A percentile compares a stretch with the other conserved stretches of the same genome.
Conservation (phyloP, 1,284 basidiomycete genomes). For the Sphaerobolus stellatus region DNA sequence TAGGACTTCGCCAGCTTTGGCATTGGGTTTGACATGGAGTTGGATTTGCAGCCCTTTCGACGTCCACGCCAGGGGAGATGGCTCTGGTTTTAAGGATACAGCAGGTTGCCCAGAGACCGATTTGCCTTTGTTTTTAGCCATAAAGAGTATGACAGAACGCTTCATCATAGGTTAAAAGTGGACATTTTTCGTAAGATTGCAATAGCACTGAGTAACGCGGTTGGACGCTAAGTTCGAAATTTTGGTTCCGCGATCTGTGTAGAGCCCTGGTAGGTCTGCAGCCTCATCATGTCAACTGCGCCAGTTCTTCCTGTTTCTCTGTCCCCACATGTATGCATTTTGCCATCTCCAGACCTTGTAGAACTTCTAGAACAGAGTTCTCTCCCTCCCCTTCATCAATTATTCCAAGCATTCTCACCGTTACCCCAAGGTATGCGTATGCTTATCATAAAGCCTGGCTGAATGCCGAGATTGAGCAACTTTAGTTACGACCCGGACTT, state of each 20-base stretch:
- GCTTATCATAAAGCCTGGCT: neutral
- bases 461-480: conserved; percentile 8
- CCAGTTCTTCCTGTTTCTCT: conserved; percentile 59
- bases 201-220: neutral
- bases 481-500: conserved; percentile 74
- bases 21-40: conserved; percentile 7
- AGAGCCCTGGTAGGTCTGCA: neutral
- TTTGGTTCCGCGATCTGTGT: conserved; percentile 8
- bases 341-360: conserved; percentile 66
- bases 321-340: conserved; percentile 73
- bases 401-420: conserved; percentile 82
- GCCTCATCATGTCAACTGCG: conserved; percentile 15
- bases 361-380: conserved; percentile 55
- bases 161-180: too few species aligned
- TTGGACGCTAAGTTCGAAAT: neutral
- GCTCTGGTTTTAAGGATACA: too few species aligned
- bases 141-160: neutral
- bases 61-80: neutral
- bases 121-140: too few species aligned
- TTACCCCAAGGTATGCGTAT: conserved; percentile 62
- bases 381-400: conserved; percentile 64
- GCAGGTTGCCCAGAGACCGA: too few species aligned
- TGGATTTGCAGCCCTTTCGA: conserved; percentile 2
- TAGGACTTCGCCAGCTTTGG: neutral
- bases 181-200: too few species aligned